Evolutionary conservation across 306 rosid genomes (phyloP).

Genomic region (Leucaena leucocephala): DNA sequence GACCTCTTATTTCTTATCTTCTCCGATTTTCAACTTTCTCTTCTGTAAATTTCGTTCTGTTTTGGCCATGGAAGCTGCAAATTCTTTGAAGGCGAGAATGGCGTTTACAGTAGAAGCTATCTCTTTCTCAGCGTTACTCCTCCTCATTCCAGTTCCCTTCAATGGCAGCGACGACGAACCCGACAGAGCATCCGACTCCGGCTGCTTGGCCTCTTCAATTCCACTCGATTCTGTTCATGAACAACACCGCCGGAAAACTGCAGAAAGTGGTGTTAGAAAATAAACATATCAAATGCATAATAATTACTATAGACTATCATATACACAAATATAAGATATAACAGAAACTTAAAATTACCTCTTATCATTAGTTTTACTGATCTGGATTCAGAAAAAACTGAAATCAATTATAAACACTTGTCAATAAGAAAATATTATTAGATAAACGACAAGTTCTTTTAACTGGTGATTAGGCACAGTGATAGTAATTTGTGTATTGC

Average conservation of each 20-base stretch:
- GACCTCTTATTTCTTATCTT: conserved; percentile 23
- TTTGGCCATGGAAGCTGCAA: neutral
- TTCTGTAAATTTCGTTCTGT: neutral
- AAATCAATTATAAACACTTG: too few species aligned
- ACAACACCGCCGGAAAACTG: conserved; percentile 45
- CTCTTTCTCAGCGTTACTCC: neutral
- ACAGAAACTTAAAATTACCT: too few species aligned
- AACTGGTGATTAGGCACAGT: too few species aligned
- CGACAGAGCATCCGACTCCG: conserved; percentile 42
- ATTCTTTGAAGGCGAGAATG: conserved; percentile 19
- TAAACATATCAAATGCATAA: too few species aligned
- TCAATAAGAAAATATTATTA: too few species aligned
- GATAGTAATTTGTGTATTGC: too few species aligned
- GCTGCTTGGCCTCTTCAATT: conserved; percentile 69
- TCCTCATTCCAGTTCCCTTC: neutral
- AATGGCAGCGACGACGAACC: neutral
- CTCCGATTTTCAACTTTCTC: neutral
- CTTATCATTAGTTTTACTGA: too few species aligned
- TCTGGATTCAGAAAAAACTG: too few species aligned
- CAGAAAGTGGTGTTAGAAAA: conserved; percentile 59
- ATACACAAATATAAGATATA: too few species aligned
- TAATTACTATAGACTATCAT: too few species aligned
- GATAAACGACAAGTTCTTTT: too few species aligned
- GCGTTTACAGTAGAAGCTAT: conserved; percentile 6
- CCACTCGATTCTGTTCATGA: conserved; percentile 73